Percentiles rank a stretch among this genome's conserved stretches.
phyloP scores from a whole-genome alignment of 768 basidiomycete species.

The Suillus bovinus region DNA sequence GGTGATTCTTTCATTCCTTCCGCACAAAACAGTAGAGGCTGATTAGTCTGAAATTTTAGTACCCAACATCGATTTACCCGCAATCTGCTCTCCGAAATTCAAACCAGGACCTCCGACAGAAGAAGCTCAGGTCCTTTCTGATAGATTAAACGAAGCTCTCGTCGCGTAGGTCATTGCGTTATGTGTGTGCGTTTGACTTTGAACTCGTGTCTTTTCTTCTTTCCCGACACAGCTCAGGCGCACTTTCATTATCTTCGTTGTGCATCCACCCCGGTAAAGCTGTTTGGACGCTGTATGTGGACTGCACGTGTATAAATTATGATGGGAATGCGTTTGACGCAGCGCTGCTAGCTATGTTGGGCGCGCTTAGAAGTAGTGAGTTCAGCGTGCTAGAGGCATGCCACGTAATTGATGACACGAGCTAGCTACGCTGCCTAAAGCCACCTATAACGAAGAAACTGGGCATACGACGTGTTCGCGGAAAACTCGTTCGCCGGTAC shows the following conservation, averaged over 20 bases:
- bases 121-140: slow-evolving; percentile 90
- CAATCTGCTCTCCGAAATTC: slow-evolving; percentile 90
- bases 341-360: slow-evolving; percentile 81
- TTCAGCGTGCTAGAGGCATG: slow-evolving; percentile 9
- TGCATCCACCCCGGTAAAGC: slow-evolving; percentile 81
- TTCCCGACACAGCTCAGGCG: slow-evolving; percentile 50
- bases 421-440: slow-evolving; percentile 69
- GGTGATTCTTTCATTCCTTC: slow-evolving; percentile 49
- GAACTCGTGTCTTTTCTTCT: slow-evolving; percentile 5
- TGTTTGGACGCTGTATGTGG: slow-evolving; percentile 94
- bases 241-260: slow-evolving; percentile 65
- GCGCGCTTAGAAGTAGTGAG: slow-evolving; percentile 84
- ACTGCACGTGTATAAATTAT: slow-evolving; percentile 94
- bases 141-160: slow-evolving; percentile 78
- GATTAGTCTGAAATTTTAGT: slow-evolving; percentile 45
- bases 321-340: slow-evolving; percentile 97
- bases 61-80: slow-evolving; percentile 92
- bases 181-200: neutral
- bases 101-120: slow-evolving; percentile 95
- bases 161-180: slow-evolving; percentile 52
- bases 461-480: slow-evolving; percentile 62
- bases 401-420: slow-evolving; percentile 8
- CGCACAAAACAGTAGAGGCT: neutral
- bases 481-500: slow-evolving; percentile 43
- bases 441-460: slow-evolving; percentile 65